Conservation (phyloP, 345 rosid genomes). For the Microthlaspi erraticum region DNA sequence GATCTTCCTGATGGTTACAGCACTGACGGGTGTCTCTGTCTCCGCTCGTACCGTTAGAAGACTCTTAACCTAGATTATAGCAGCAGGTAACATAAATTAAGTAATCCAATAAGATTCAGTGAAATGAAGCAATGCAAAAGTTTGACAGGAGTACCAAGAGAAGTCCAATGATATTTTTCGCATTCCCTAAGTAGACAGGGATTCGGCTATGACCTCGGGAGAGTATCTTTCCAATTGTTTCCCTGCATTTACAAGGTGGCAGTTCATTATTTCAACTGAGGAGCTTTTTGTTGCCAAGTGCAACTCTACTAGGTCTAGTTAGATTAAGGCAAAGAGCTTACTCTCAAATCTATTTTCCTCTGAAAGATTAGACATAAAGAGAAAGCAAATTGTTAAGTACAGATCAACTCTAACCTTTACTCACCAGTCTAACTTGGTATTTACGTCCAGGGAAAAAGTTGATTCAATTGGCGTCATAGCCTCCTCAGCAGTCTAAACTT, state of each 20-base stretch:
- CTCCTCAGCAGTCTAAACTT: conserved; percentile 77
- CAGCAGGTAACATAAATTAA: conserved; percentile 9
- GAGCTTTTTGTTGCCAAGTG: background rate
- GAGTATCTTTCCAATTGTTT: conserved; percentile 81
- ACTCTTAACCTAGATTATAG: conserved; percentile 63
- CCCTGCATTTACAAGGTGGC: conserved; percentile 58
- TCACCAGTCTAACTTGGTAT: conserved; percentile 82
- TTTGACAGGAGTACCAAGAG: conserved; percentile 60
- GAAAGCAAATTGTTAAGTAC: conserved; percentile 32
- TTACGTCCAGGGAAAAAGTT: conserved; percentile 80
- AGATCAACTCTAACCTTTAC: conserved; percentile 38
- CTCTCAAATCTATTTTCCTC: background rate
- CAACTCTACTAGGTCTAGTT: background rate
- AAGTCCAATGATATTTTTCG: conserved; percentile 76
- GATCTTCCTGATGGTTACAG: conserved; percentile 79
- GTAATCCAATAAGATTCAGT: conserved; percentile 17
- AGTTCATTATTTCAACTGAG: background rate
- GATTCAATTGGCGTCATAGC: conserved; percentile 95
- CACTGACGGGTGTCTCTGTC: conserved; percentile 78
- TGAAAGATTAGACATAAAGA: background rate
- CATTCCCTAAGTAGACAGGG: conserved; percentile 74
- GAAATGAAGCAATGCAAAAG: conserved; percentile 23
- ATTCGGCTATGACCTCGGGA: conserved; percentile 82
- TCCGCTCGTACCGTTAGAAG: conserved; percentile 82
- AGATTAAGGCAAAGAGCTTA: background rate